Evolutionary conservation across 2,329 filamentous ascomycete genomes (phyloP).

Genomic region (Conoideocrella luteorostrata): DNA sequence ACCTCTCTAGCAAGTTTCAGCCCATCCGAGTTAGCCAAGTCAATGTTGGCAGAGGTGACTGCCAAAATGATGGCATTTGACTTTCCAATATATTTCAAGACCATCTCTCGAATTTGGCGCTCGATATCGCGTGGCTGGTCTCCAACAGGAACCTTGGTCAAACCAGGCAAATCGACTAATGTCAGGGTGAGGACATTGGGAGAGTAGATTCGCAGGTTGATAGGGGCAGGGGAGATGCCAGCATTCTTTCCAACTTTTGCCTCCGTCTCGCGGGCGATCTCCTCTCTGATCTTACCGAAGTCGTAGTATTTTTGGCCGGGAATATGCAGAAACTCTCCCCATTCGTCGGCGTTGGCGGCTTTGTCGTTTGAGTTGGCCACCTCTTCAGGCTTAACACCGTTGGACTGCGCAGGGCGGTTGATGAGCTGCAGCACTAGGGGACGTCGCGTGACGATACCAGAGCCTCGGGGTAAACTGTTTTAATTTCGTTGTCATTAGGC

Average conservation of each 20-base stretch:
- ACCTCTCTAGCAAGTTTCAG: slow-evolving; percentile 94
- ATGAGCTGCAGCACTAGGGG: slow-evolving; percentile 96
- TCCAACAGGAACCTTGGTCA: slow-evolving; percentile 94
- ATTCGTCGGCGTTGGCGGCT: slow-evolving; percentile 88
- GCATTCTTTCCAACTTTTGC: slow-evolving; percentile 94
- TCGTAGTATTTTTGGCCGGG: slow-evolving; percentile 96
- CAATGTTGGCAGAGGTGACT: slow-evolving; percentile 92
- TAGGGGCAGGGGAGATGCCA: slow-evolving; percentile 91
- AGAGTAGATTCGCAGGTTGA: slow-evolving; percentile 97
- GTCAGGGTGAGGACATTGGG: slow-evolving; percentile 96
- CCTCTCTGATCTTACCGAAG: slow-evolving; percentile 96
- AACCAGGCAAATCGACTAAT: slow-evolving; percentile 88
- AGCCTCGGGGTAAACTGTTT: slow-evolving; percentile 86
- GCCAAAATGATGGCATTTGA: slow-evolving; percentile 96
- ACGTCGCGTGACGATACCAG: slow-evolving; percentile 92
- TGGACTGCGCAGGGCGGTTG: slow-evolving; percentile 72
- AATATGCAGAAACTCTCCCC: slow-evolving; percentile 98
- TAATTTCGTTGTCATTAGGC: slow-evolving; percentile 3
- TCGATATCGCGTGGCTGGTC: slow-evolving; percentile 97
- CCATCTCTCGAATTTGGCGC: slow-evolving; percentile 94
- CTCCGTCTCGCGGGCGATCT: slow-evolving; percentile 95
- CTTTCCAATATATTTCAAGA: slow-evolving; percentile 97
- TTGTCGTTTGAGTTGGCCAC: slow-evolving; percentile 66
- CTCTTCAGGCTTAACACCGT: slow-evolving; percentile 65
- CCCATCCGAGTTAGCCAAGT: slow-evolving; percentile 97